Evolutionary conservation across 352 stramenopile genomes (phyloP).

Genomic region (Phytophthora europaea): DNA sequence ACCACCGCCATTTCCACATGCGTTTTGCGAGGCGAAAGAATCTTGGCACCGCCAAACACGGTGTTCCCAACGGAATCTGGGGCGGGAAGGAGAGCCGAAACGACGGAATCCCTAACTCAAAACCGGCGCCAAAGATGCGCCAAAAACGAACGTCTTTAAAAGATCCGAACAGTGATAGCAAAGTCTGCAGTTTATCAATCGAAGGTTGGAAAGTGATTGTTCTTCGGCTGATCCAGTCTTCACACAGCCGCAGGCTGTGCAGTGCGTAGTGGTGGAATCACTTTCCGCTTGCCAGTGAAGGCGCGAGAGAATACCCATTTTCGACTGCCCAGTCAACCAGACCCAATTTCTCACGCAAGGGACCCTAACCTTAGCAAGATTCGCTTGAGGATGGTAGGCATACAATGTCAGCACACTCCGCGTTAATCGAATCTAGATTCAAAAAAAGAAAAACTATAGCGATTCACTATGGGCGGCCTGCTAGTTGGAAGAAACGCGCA

Average conservation of each 20-base stretch:
- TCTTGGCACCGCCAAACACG: not conserved
- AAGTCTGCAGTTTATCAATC: not conserved
- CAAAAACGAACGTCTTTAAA: not conserved
- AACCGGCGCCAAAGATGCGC: not conserved
- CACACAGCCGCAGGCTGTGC: not conserved
- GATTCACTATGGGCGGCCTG: conserved; percentile 48
- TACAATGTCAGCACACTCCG: not conserved
- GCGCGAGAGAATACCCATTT: not conserved
- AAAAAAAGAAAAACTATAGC: conserved; percentile 71
- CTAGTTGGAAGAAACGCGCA: conserved; percentile 20
- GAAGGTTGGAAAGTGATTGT: not conserved
- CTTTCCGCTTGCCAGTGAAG: not conserved
- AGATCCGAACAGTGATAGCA: not conserved
- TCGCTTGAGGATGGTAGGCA: not conserved
- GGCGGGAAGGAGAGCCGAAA: conserved; percentile 1
- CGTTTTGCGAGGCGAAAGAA: not conserved
- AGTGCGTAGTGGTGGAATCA: not conserved
- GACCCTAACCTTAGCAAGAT: not conserved
- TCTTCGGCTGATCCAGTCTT: not conserved
- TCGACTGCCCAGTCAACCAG: not conserved
- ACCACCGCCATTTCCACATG: not conserved
- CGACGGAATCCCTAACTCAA: conserved; percentile 1
- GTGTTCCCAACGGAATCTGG: conserved; percentile 1
- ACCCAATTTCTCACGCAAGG: not conserved
- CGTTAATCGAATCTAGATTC: conserved; percentile 48